Evolutionary conservation across 345 rosid species (phyloP), one percentile per base, ranked within the genome.

Genomic region (Gossypium ekmanianum): DNA sequence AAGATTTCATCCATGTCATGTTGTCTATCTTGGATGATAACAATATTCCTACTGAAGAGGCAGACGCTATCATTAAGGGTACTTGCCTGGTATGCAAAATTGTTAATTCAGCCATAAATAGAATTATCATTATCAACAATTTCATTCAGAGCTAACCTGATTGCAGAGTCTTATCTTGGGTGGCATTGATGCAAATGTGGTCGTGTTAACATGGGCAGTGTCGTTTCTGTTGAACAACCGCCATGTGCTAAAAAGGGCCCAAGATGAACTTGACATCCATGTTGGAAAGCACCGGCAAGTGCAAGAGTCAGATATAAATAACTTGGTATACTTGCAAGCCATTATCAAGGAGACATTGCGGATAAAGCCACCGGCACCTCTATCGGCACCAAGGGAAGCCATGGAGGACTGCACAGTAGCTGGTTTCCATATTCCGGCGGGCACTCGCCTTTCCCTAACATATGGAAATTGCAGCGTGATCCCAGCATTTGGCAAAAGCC

Each of bases 401-500:
- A 62, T 73, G 65, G 82, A 85, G 57, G 86, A 79, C 69, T 83
- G 83, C 14, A 70, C 74, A 17, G 39, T 83, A 3, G 71, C 68
- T 12, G 79, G 75, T 11, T 83, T 39, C 59, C 80, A 81, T 51
- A 52, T 85, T 24, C 83, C 80, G 3, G 78, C 82, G 27, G 88
- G 88, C 43, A 86, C 90, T 9, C 85, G 87, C 18, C 55, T 88
- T 78, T 86, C 3, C 76, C 85, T 39, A 87, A 90, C 66, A 73
- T 82, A 13, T 83, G 86, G 88, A 88, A 88, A 81, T 83, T 90
- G 73, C 91, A 82, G 29, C 79, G 83, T 51, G 89, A 88, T 56
- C 85, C 84, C 0, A 61, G 65, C 12, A 79, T 78, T 18, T 88
- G 81, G 83, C 17, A 17, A n/a, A 77, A 80, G 47, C 86, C 91